These are phyloP conservation scores for Diplodia intermedia DNA, from an alignment of 2,329 filamentous ascomycete species.

Conservation along the genomic window DNA sequence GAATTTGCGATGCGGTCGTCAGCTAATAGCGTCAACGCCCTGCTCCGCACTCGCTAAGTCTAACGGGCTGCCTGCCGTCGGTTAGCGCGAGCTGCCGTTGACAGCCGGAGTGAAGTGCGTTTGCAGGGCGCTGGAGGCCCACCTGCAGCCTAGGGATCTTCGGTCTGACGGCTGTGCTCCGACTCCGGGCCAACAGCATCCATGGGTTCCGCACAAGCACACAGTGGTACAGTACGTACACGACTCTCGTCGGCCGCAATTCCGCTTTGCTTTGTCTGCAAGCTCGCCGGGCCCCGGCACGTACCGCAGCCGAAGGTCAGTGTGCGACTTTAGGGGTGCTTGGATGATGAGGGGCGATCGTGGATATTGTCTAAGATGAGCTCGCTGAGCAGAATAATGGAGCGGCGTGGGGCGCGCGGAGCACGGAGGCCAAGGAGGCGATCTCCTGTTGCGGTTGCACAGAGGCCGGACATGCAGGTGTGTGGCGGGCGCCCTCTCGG, in stretches of 20 bases:
- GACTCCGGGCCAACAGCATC: background rate
- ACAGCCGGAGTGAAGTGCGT: background rate
- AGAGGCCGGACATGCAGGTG: conserved; percentile 3
- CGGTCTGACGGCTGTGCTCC: background rate
- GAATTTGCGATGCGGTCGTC: conserved; percentile 22
- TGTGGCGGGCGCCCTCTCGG: conserved; percentile 1
- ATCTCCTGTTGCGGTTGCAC: conserved; percentile 20
- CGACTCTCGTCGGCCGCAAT: background rate
- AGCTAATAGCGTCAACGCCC: background rate
- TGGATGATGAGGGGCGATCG: conserved; percentile 20
- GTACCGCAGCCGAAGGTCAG: conserved; percentile 15
- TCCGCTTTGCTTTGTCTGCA: background rate
- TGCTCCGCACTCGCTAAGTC: conserved; percentile 14
- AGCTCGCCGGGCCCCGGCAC: background rate
- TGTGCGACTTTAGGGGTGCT: conserved; percentile 5
- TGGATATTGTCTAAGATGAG: conserved; percentile 28
- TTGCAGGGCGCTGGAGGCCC: background rate
- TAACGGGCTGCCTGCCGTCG: background rate
- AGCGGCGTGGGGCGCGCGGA: conserved; percentile 9
- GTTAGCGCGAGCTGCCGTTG: conserved; percentile 6
- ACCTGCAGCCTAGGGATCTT: background rate
- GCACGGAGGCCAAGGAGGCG: conserved; percentile 13
- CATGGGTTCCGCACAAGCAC: background rate
- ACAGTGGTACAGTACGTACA: background rate
- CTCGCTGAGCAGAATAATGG: conserved; percentile 25